phyloP scores from a whole-genome alignment of 202 grass and related monocot species.

The Setaria italica region DNA sequence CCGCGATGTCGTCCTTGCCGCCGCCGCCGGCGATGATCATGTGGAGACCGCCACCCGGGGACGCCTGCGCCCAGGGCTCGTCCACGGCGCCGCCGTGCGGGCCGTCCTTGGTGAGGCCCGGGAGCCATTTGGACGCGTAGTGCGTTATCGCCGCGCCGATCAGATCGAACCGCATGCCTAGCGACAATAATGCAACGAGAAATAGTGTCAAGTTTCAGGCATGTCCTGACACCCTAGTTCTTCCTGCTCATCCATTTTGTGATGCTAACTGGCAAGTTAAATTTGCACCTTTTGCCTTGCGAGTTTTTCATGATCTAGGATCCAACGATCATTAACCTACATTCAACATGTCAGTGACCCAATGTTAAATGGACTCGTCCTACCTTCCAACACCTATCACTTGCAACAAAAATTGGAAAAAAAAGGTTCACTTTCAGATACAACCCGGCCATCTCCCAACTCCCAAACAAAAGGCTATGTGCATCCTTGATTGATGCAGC shows the following conservation, averaged over 20 bases:
- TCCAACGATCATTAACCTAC: too few species aligned
- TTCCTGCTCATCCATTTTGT: neutral
- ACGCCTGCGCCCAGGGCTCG: conserved; percentile 63
- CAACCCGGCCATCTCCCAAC: neutral
- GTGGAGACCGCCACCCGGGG: conserved; percentile 53
- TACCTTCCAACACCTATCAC: neutral
- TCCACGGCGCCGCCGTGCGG: conserved; percentile 43
- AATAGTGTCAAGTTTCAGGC: neutral
- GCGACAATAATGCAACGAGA: neutral
- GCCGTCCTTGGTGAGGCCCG: conserved; percentile 70
- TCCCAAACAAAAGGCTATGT: neutral
- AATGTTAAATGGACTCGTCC: too few species aligned
- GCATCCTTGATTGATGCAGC: too few species aligned
- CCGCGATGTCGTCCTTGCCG: conserved; percentile 62
- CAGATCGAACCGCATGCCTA: conserved; percentile 85
- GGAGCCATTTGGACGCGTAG: conserved; percentile 91
- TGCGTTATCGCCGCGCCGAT: conserved; percentile 92
- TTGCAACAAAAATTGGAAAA: neutral
- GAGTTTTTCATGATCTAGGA: neutral
- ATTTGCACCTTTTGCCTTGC: neutral
- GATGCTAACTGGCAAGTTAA: neutral
- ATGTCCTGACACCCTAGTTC: neutral
- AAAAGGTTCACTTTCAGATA: neutral
- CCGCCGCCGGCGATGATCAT: conserved; percentile 69
- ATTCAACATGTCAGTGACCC: too few species aligned